phyloP scores from a whole-genome alignment of 1,284 basidiomycete genomes.

The Mrakiaceae sp. region DNA sequence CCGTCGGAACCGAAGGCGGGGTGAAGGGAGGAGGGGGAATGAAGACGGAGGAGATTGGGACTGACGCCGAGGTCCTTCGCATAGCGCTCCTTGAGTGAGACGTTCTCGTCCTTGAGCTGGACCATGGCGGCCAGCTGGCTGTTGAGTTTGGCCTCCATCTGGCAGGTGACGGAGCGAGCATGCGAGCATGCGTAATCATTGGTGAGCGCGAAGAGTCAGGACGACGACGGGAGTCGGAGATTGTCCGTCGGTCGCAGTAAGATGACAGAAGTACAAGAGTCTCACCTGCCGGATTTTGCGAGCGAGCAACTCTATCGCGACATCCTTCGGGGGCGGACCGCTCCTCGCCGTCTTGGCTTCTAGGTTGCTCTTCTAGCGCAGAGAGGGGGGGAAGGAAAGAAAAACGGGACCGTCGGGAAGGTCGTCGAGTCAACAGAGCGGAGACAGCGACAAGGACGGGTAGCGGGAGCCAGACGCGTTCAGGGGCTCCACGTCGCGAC shows the following conservation, averaged over 20 bases:
- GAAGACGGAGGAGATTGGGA: background rate
- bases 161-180: background rate
- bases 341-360: background rate
- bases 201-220: background rate
- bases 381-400: background rate
- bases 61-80: background rate
- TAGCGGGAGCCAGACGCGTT: background rate
- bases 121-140: slow-evolving; percentile 10
- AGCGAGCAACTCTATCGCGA: slow-evolving; percentile 9
- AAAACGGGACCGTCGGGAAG: background rate
- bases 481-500: too few species aligned
- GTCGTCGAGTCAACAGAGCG: background rate
- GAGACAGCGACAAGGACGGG: background rate
- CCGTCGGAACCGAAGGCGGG: too few species aligned
- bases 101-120: slow-evolving; percentile 15
- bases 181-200: background rate
- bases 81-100: slow-evolving; percentile 10
- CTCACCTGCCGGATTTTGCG: slow-evolving; percentile 11
- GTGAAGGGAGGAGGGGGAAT: background rate
- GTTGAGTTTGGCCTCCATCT: slow-evolving; percentile 18
- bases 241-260: too few species aligned
- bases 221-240: too few species aligned
- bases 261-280: background rate
- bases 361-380: background rate
- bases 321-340: slow-evolving; percentile 4